Evolutionary conservation across 2,329 filamentous ascomycete species (phyloP), one percentile per base, ranked within the genome.

Genomic region (Paraphaeosphaeria minitans): DNA sequence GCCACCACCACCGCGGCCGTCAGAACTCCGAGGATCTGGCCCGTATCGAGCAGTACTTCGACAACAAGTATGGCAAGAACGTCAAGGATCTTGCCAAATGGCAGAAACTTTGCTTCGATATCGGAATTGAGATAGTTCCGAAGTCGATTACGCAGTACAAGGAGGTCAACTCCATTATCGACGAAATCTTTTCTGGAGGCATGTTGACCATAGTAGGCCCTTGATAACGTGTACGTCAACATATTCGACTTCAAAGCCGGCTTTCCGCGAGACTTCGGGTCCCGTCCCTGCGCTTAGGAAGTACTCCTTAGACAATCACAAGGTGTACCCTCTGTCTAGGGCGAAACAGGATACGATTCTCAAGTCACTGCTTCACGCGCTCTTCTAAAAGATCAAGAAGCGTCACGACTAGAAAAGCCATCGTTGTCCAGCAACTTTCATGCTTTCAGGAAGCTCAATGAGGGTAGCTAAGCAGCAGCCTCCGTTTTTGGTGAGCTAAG

Each of bases 31-130:
- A n/a, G n/a, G n/a, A n/a, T n/a, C n/a, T n/a, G n/a, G n/a, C n/a
- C n/a, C n/a, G n/a, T 29, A 5, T 42, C 19, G 21, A 3, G 12
- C 13, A 52, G 13, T 12, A 42, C 37, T 63, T 63, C 50, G 59
- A 65, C 50, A 1, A 48, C 2, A 3, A 1, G 3, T 72, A 68
- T 31, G 67, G 64, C 2, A 57, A 50, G 2, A 48, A 57, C 12
- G 43, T 54, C 39, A 55, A 57, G 22, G 64, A 60, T 31, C 58
- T 75, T 12, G 59, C 63, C 12, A 57, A 57, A 2, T 73, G 66
- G 65, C 69, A 72, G 49, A 57, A 66, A 14, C 55, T 75, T 3
- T 75, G 73, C 49, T 39, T 52, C 3, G 66, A 73, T 19, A 58
- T 71, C 21, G 64, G 62, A 24, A 59, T 74, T 13, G 53, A 60